Conservation (phyloP, 192 early-diverging fungal genomes). For the Rhizoclosmatium globosum region DNA sequence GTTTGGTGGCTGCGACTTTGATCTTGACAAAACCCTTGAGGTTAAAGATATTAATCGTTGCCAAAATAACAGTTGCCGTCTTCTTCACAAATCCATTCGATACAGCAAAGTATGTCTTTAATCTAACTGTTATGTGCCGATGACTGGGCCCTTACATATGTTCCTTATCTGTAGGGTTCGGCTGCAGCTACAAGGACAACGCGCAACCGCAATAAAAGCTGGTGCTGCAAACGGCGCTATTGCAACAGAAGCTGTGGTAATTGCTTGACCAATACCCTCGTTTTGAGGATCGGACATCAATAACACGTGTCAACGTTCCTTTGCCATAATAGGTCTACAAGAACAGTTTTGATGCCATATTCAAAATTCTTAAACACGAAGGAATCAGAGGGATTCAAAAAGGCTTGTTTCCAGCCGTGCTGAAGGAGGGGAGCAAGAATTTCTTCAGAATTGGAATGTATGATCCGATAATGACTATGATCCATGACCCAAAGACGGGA, state of each 20-base stretch:
- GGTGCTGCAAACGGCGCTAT: slow-evolving; percentile 19
- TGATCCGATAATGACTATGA: slow-evolving; percentile 70
- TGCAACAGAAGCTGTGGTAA: slow-evolving; percentile 16
- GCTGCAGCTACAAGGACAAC: slow-evolving; percentile 74
- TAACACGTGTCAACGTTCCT: not conserved
- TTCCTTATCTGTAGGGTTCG: slow-evolving; percentile 54
- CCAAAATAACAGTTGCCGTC: slow-evolving; percentile 59
- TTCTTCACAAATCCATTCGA: slow-evolving; percentile 83
- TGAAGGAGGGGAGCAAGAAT: slow-evolving; percentile 77
- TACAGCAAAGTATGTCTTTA: slow-evolving; percentile 68
- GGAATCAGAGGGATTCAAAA: slow-evolving; percentile 76
- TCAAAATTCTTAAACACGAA: slow-evolving; percentile 72
- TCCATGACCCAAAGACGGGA: slow-evolving; percentile 64
- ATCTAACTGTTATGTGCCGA: not conserved
- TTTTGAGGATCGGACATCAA: not conserved
- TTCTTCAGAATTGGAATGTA: slow-evolving; percentile 80
- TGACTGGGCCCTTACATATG: not conserved
- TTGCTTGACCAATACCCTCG: slow-evolving; percentile 1
- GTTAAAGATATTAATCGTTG: not conserved
- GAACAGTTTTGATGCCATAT: slow-evolving; percentile 70
- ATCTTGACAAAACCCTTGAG: not conserved
- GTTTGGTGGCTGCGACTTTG: not conserved
- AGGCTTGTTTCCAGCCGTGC: slow-evolving; percentile 74
- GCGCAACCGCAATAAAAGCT: slow-evolving; percentile 39
- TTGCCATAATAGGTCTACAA: slow-evolving; percentile 59